A percentile compares a stretch with the other conserved stretches of the same genome.
Evolutionary conservation across 148 eudicot genomes (phyloP).

Genomic region (Dysphania ambrosioides): DNA sequence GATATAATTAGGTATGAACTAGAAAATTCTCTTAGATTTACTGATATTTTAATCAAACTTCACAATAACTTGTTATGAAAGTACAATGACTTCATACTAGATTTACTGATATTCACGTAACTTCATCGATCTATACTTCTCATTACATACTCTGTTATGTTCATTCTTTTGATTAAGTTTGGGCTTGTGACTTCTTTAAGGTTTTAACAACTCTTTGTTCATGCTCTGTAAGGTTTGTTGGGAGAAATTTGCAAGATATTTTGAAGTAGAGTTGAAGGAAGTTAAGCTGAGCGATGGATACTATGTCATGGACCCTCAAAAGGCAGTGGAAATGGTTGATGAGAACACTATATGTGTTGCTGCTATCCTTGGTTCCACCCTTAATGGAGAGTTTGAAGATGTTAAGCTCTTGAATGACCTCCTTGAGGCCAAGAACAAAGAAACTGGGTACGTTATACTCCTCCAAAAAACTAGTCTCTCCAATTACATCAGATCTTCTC

Average conservation of each 20-base stretch:
- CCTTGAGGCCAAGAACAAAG: slow-evolving; percentile 51
- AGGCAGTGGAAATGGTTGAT: slow-evolving; percentile 69
- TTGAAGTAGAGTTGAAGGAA: slow-evolving; percentile 72
- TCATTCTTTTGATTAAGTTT: too few relatives aligned
- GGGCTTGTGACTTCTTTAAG: background rate
- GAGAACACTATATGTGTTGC: slow-evolving; percentile 74
- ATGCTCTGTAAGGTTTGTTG: slow-evolving; percentile 53
- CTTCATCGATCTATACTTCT: too few relatives aligned
- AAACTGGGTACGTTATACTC: slow-evolving; percentile 48
- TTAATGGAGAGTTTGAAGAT: slow-evolving; percentile 73
- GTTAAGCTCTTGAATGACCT: slow-evolving; percentile 58
- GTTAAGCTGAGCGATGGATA: slow-evolving; percentile 62
- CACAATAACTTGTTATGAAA: too few relatives aligned
- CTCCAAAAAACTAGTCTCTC: background rate
- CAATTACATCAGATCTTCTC: background rate
- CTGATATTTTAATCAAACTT: too few relatives aligned
- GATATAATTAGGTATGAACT: too few relatives aligned
- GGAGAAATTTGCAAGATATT: slow-evolving; percentile 75
- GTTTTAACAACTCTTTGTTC: background rate
- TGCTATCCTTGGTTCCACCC: slow-evolving; percentile 64
- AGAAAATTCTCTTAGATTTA: too few relatives aligned
- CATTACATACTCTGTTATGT: too few relatives aligned
- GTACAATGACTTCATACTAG: too few relatives aligned
- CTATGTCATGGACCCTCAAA: slow-evolving; percentile 69
- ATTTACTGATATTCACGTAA: too few relatives aligned